phyloP scores from a whole-genome alignment of 495 filamentous ascomycete species.

The Talaromyces adpressus region DNA sequence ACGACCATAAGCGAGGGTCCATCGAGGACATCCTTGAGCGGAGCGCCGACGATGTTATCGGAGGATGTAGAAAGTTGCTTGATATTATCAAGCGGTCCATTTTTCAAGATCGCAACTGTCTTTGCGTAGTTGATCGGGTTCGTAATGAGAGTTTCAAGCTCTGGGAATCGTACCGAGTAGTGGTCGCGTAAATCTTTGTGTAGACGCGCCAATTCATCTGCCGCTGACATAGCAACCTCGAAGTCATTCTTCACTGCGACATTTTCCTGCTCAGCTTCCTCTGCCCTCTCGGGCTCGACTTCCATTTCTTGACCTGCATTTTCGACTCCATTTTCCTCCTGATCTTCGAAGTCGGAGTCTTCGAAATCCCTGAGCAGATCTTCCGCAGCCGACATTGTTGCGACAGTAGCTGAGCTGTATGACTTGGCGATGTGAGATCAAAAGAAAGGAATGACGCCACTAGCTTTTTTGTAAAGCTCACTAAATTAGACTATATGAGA shows the following conservation, averaged over 20 bases:
- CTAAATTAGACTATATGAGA: not conserved
- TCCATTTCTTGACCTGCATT: constrained; percentile 20
- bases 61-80: constrained; percentile 60
- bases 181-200: constrained; percentile 95
- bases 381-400: constrained; percentile 38
- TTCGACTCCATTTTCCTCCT: constrained; percentile 7
- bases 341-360: constrained; percentile 21
- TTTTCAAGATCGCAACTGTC: constrained; percentile 86
- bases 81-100: constrained; percentile 88
- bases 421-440: not conserved
- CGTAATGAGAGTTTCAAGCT: constrained; percentile 88
- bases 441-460: constrained; percentile 5
- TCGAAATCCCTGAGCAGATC: constrained; percentile 42
- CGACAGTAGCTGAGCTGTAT: not conserved
- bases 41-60: constrained; percentile 67
- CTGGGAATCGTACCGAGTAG: constrained; percentile 89
- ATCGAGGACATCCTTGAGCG: constrained; percentile 74
- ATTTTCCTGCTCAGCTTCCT: constrained; percentile 19
- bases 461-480: not conserved
- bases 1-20: constrained; percentile 91
- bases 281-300: constrained; percentile 20
- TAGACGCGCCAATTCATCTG: constrained; percentile 83
- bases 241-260: constrained; percentile 66
- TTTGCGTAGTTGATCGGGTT: constrained; percentile 94
- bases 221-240: constrained; percentile 84